Evolutionary conservation across 257 asterid species (phyloP).

Genomic region (Perilla frutescens): DNA sequence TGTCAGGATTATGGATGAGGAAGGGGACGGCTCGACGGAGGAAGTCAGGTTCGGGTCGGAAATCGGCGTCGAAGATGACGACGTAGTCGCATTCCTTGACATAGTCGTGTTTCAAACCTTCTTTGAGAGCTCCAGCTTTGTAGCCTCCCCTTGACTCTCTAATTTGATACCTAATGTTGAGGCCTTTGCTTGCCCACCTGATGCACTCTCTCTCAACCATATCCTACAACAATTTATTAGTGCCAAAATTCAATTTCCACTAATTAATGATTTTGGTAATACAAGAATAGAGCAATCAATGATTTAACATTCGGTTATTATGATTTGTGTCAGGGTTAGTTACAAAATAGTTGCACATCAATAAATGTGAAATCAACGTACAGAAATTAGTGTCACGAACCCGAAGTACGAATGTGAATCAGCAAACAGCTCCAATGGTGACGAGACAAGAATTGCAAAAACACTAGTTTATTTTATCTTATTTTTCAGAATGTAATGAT

Average conservation of each 20-base stretch:
- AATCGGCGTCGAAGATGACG: constrained; percentile 64
- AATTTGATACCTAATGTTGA: constrained; percentile 55
- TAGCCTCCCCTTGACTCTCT: constrained; percentile 62
- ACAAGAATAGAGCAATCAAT: constrained; percentile 7
- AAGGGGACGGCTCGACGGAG: constrained; percentile 58
- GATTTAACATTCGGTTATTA: background rate
- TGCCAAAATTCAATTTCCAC: background rate
- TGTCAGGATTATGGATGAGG: constrained; percentile 47
- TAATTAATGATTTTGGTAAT: constrained; percentile 21
- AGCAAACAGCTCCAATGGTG: background rate
- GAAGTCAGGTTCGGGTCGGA: constrained; percentile 63
- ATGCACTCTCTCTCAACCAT: constrained; percentile 63
- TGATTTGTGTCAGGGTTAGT: constrained; percentile 15
- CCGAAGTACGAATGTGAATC: background rate
- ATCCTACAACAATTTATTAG: constrained; percentile 39
- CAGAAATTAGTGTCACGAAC: constrained; percentile 8
- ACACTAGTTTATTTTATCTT: constrained; percentile 9
- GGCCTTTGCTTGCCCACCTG: constrained; percentile 66
- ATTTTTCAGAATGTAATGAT: constrained; percentile 20
- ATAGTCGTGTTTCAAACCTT: constrained; percentile 55
- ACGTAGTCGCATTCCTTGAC: constrained; percentile 63
- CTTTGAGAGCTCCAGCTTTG: constrained; percentile 69
- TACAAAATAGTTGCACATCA: constrained; percentile 15
- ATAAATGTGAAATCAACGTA: constrained; percentile 19
- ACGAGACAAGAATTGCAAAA: background rate